Evolutionary conservation across 139 green algal genomes (phyloP), one percentile per base, ranked within the genome.

Genomic region (Chlamydomonas sphaeroides): DNA sequence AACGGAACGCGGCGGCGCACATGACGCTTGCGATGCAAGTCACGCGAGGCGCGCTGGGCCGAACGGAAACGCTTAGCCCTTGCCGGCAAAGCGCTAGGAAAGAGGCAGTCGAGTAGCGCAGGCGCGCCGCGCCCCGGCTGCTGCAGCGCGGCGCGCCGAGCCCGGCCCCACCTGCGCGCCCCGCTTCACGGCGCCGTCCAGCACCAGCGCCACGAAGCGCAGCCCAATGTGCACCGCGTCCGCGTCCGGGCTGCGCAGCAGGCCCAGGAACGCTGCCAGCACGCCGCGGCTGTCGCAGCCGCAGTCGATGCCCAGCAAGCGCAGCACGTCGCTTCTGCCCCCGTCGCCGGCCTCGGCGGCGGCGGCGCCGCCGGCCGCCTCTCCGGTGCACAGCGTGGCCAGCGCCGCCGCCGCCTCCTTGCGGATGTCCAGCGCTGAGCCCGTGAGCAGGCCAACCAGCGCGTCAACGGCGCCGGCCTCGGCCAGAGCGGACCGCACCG

Each of bases 361-460:
- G 38, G 59, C 38, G 20, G 33, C 42, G 28, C 6, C 36, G 42
- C 68, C 68, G 2, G 20, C 42, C 69, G 8, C 14, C 3, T 57
- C 73, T 21, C 75, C 75, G n/a, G 39, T 11, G 61, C 32, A 65
- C 23, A 82, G 62, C 62, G 48, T n/a, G 62, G 42, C n/a, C 18
- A 82, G 32, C 36, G 77, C 77, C 26, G 49, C 36, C 28, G 65
- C 77, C n/a, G 77, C 77, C 49, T 84, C 77, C 77, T 74, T 74
- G 0, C 77, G 77, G 28, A 84, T 42, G 51, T 76, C 65, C 10
- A 75, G 35, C 20, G 33, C 49, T 0, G 30, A 0, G 28, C 77
- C 5, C 0, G 10, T 26, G 28, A 84, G 48, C 20, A 84, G 48
- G 33, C 6, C 33, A 35, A 45, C 26, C 15, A 84, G 77, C 35